Evolutionary conservation across 352 stramenopile genomes (phyloP), one percentile per base, ranked within the genome.

Genomic region (Phytophthora parvispora): DNA sequence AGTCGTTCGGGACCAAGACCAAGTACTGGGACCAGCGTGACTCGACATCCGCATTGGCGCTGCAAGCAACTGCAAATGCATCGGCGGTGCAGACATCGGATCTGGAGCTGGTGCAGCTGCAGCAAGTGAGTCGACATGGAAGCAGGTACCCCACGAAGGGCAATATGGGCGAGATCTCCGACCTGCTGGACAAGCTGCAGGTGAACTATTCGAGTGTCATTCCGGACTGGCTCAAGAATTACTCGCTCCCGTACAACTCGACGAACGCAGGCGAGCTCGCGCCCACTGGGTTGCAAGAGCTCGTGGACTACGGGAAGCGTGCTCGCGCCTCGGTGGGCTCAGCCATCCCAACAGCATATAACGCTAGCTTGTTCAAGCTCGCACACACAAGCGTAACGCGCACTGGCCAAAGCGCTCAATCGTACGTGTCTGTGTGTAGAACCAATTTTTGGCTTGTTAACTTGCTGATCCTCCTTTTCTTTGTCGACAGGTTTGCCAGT

Each of bases 191-290:
- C 29, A 84, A 86, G 50, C 74, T 92, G 13, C 64, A 83, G 55
- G 51, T 55, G 4, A 75, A 75, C 24, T 87, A 81, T 50, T 72
- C 65, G 34, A 62, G 16, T 7, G 18, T 60, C 20, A 68, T 91
- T 9, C 83, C 84, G 1, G 25, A 15, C 20, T 94, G 86, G 86
- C 47, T 94, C n/a, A 72, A 64, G 15, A 75, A 74, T 52, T 94
- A 92, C 73, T 69, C 42, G n/a, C 77, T 94, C 18, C 77, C 67
- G 27, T 94, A 94, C 72, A 86, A 89, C 51, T 24, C 66, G 50
- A 76, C 69, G 8, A 36, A 81, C 9, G 62, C 81, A 38, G 81
- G 81, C 2, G 59, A 75, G 13, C 64, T 94, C 27, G 60, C 81
- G 0, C 24, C 64, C 1, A 27, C 70, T 18, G 86, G 84, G 0